Percentiles rank a stretch among this genome's conserved stretches.
Evolutionary conservation across 176 grass and related monocot genomes (phyloP).

Genomic region (Ampelocalamus luodianensis): DNA sequence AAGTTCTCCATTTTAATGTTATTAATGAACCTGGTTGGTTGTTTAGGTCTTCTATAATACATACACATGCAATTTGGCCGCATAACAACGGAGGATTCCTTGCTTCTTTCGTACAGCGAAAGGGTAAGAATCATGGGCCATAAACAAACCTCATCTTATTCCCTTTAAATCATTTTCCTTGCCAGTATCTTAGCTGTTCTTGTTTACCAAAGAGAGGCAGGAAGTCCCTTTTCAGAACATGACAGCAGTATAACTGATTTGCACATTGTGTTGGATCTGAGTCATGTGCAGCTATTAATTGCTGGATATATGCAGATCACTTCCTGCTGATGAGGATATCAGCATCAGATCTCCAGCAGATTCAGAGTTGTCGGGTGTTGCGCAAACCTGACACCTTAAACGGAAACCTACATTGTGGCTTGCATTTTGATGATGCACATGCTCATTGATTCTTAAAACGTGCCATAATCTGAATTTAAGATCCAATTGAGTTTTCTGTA

Average conservation of each 20-base stretch:
- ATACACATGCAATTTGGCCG: constrained; percentile 44
- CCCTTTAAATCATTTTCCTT: constrained; percentile 47
- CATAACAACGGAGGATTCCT: constrained; percentile 15
- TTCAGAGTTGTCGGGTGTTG: constrained; percentile 44
- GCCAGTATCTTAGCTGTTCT: constrained; percentile 56
- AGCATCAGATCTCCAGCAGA: constrained; percentile 44
- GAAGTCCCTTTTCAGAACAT: constrained; percentile 42
- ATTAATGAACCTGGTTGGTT: constrained; percentile 40
- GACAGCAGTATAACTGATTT: constrained; percentile 49
- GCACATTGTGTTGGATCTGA: constrained; percentile 52
- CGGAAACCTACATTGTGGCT: constrained; percentile 35
- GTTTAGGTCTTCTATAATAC: constrained; percentile 30
- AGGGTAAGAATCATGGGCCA: constrained; percentile 38
- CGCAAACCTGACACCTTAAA: constrained; percentile 50
- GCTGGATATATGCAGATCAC: constrained; percentile 37
- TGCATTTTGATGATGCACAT: constrained; percentile 50
- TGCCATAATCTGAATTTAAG: constrained; percentile 44
- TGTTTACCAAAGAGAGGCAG: constrained; percentile 52
- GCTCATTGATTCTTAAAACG: constrained; percentile 43
- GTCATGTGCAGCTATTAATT: constrained; percentile 58
- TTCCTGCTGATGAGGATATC: constrained; percentile 43
- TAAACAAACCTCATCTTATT: constrained; percentile 44
- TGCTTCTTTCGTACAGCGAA: constrained; percentile 46
- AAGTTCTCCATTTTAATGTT: constrained; percentile 32
- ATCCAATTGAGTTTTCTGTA: constrained; percentile 21